Base-by-base conservation (phyloP, 2,329 filamentous ascomycete species). In the Acephala macrosclerotiorum region DNA sequence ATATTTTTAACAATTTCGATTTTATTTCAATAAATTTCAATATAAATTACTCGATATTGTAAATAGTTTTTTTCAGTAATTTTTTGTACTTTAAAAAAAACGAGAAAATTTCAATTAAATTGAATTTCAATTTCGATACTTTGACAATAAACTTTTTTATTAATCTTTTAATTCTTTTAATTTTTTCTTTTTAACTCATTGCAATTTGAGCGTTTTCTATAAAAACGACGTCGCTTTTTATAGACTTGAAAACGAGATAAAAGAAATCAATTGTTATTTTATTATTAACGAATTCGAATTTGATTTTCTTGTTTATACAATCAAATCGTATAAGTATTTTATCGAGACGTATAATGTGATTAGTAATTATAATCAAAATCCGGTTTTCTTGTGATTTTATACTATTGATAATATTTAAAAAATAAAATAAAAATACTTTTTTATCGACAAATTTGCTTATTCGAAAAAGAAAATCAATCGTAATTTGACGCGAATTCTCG, bases 231-330 rank as follows among this genome's bases (percentile, higher is more conserved):
- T 69, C 25, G 75, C 74, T 69, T 36, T 78, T 77, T 3, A 82
- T 84, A 1, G 86, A 85, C 68, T 85, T 84, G 22, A 79, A 69
- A 59, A 69, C 40, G 57, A 64, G 59, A 60, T 51, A 42, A 59
- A 70, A 70, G 58, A 70, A 38, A 20, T 63, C 38, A 47, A 58
- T 85, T 1, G 85, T 63, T 53, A 69, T 68, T 53, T 63, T 59
- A 26, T 62, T 61, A 55, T 68, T 47, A 58, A 65, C 53, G 29
- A 68, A 64, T 47, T 94, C 94, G 53, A 97, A 89, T 60, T 92
- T 88, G 72, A 98, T 97, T 86, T 97, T 95, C 90, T 97, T 91
- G 78, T 98, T 95, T 1, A 98, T 93, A 40, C 95, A 87, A 0
- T 95, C 95, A 0, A 95, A 95, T 38, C 95, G 86, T 58, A 97